Conservation (phyloP, 2,329 filamentous ascomycete species). For the Byssothecium circinans region DNA sequence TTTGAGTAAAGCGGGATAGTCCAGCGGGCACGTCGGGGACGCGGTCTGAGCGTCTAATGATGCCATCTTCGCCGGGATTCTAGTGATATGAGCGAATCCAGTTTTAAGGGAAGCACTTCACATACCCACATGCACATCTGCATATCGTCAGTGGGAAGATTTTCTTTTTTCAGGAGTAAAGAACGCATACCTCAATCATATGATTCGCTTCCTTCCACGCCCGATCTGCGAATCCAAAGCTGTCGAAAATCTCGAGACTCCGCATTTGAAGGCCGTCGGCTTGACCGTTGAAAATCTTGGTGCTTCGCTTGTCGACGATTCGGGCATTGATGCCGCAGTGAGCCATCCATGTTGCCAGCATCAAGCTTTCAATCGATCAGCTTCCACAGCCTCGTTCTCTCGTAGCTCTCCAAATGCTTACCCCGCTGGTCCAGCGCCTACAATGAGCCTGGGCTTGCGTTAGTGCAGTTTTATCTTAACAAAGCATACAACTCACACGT, state of each 20-base stretch:
- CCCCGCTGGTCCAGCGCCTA: constrained; percentile 46
- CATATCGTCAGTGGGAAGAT: not conserved
- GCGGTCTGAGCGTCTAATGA: constrained; percentile 60
- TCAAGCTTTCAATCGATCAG: constrained; percentile 28
- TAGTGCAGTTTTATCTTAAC: not conserved
- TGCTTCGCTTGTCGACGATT: constrained; percentile 47
- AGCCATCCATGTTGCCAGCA: constrained; percentile 48
- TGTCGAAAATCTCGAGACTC: constrained; percentile 55
- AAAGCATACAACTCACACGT: constrained; percentile 30
- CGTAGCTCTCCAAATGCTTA: constrained; percentile 8
- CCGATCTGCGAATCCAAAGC: constrained; percentile 66
- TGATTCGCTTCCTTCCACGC: constrained; percentile 69
- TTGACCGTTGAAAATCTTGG: constrained; percentile 46
- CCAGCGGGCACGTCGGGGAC: constrained; percentile 65
- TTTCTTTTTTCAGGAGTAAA: constrained; percentile 2
- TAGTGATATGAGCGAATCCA: constrained; percentile 18
- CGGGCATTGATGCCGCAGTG: constrained; percentile 45
- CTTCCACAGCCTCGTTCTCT: not conserved
- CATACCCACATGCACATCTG: constrained; percentile 46
- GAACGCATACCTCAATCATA: constrained; percentile 62
- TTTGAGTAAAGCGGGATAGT: constrained; percentile 65
- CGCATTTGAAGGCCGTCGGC: constrained; percentile 48
- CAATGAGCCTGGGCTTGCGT: constrained; percentile 32
- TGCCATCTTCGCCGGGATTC: constrained; percentile 64
- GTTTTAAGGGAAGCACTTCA: constrained; percentile 1